Base-by-base conservation (phyloP, 768 basidiomycete genomes). In the Lanmaoa pseudosensibilis region DNA sequence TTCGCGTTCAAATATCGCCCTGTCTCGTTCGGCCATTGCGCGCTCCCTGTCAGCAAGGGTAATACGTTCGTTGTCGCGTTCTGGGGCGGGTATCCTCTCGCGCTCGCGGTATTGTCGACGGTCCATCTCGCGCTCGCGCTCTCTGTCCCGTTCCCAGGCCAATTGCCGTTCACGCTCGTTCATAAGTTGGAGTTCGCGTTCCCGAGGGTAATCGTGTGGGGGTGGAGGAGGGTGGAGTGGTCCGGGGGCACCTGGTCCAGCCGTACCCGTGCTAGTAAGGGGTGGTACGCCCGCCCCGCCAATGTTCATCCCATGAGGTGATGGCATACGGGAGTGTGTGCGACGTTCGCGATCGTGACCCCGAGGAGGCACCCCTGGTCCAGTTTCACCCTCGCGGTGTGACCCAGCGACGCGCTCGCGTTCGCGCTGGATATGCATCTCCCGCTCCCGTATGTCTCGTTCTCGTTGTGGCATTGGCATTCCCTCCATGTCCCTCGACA, bases 281-380 rank as follows among this genome's bases (percentile, higher is more conserved):
- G 55, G 65, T 15, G 62, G 59, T 46, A 55, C 51, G 9, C 61
- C 46, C 1, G 55, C 27, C 0, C 56, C 58, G 8, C 52, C 52
- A 1, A 63, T 52, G 37, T 38, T 54, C 52, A 57, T 57, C 23
- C 54, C 58, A 37, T 60, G 68, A 32, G 69, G 68, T 12, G 69
- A 71, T 8, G 65, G 62, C 16, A 71, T 45, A n/a, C 69, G 61
- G 2, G 69, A 64, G 43, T 62, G 61, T 37, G 60, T 48, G 25
- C 65, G 69, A 21, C 69, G 67, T 52, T 71, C 69, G 37, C 67
- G 67, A n/a, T 71, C 69, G 38, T 58, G 59, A 39, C n/a, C 57
- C 2, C 65, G 64, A 15, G 66, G 65, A 0, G 57, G 63, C n/a
- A 68, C 59, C 2, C 68, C 66, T 0, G 61, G 63, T 45, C 66